phyloP scores from a whole-genome alignment of 2,329 filamentous ascomycete genomes.

The Pezicula radicicola region DNA sequence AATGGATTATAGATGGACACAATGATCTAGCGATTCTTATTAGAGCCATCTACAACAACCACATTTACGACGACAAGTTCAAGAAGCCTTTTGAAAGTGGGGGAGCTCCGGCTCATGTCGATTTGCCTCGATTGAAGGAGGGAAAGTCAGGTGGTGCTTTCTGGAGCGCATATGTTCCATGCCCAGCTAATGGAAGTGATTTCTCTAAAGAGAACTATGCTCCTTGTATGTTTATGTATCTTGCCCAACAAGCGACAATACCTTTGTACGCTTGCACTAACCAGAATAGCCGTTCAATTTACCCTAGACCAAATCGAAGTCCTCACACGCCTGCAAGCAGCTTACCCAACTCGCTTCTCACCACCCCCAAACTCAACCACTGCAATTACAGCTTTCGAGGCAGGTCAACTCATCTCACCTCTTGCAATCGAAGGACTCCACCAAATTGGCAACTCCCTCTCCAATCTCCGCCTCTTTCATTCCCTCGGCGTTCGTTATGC shows the following conservation, averaged over 20 bases:
- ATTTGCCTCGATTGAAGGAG: slow-evolving; percentile 69
- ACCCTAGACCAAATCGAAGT: slow-evolving; percentile 77
- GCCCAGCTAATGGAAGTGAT: slow-evolving; percentile 68
- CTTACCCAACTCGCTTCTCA: slow-evolving; percentile 70
- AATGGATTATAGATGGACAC: slow-evolving; percentile 66
- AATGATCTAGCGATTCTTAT: slow-evolving; percentile 81
- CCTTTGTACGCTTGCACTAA: not conserved
- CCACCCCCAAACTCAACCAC: slow-evolving; percentile 54
- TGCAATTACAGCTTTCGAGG: slow-evolving; percentile 58
- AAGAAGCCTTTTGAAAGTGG: slow-evolving; percentile 71
- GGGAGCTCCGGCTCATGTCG: slow-evolving; percentile 67
- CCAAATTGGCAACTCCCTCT: slow-evolving; percentile 83
- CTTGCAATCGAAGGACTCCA: slow-evolving; percentile 85
- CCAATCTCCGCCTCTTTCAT: slow-evolving; percentile 74
- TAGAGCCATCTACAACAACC: slow-evolving; percentile 65
- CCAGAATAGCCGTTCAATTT: slow-evolving; percentile 52
- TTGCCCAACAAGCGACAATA: not conserved
- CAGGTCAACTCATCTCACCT: slow-evolving; percentile 69
- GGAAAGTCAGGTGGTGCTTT: slow-evolving; percentile 83
- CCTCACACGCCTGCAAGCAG: slow-evolving; percentile 57
- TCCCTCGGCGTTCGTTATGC: slow-evolving; percentile 80
- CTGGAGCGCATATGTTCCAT: slow-evolving; percentile 83
- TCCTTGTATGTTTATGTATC: slow-evolving; percentile 46
- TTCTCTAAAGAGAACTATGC: slow-evolving; percentile 73
- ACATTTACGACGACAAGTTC: slow-evolving; percentile 74